These are phyloP conservation scores for Tilletiopsis washingtonensis DNA, from an alignment of 1,284 basidiomycete genomes.

Conservation along the genomic window DNA sequence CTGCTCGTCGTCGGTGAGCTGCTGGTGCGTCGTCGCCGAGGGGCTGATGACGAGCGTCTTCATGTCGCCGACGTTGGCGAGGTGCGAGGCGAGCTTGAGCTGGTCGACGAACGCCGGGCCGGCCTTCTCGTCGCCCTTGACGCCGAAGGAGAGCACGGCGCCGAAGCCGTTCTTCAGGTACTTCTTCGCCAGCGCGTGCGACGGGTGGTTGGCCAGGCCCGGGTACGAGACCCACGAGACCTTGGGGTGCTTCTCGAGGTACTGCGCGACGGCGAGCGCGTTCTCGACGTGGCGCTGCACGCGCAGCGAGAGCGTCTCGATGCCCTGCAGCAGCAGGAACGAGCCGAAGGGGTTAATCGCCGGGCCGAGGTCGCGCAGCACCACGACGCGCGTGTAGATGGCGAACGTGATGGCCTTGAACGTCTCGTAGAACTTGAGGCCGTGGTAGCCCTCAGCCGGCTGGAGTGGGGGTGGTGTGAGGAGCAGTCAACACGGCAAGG, in stretches of 20 bases:
- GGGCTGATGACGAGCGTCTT: constrained; percentile 56
- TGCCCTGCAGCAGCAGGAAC: constrained; percentile 73
- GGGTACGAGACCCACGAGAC: constrained; percentile 77
- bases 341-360: constrained; percentile 71
- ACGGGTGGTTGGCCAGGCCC: constrained; percentile 62
- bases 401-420: constrained; percentile 68
- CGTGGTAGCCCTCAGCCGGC: constrained; percentile 77
- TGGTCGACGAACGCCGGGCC: constrained; percentile 67
- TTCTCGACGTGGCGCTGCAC: constrained; percentile 69
- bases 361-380: constrained; percentile 71
- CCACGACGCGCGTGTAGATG: constrained; percentile 64
- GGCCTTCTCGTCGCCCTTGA: constrained; percentile 59
- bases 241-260: constrained; percentile 63
- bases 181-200: constrained; percentile 58
- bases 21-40: constrained; percentile 72
- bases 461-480: too few relatives aligned
- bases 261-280: constrained; percentile 65
- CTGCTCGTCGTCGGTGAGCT: constrained; percentile 65
- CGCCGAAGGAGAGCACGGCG: constrained; percentile 72
- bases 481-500: too few relatives aligned
- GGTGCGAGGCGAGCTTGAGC: constrained; percentile 61
- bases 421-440: constrained; percentile 54
- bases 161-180: constrained; percentile 54
- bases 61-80: constrained; percentile 41
- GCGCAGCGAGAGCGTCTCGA: constrained; percentile 76